Conservation (phyloP, 2,329 filamentous ascomycete genomes). For the Clathrospora elynae region DNA sequence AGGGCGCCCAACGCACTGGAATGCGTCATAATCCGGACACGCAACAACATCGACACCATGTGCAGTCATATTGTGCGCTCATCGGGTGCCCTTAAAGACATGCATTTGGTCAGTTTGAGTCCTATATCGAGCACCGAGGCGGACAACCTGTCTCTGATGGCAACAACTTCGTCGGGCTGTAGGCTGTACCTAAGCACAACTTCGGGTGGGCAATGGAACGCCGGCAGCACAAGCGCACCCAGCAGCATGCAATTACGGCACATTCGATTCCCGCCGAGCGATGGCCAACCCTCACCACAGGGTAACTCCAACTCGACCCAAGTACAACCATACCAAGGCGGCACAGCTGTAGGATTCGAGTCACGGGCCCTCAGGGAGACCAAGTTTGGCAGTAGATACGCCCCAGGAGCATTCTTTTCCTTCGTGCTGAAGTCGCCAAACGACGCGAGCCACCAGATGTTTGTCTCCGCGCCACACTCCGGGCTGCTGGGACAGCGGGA, state of each 20-base stretch:
- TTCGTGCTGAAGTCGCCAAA: conserved; percentile 70
- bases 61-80: conserved; percentile 83
- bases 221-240: conserved; percentile 69
- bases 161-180: conserved; percentile 86
- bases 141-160: conserved; percentile 84
- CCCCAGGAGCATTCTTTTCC: conserved; percentile 90
- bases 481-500: conserved; percentile 72
- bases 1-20: conserved; percentile 62
- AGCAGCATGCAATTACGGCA: conserved; percentile 98
- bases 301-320: conserved; percentile 34
- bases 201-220: conserved; percentile 67
- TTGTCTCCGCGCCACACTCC: conserved; percentile 85
- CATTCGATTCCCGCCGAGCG: conserved; percentile 84
- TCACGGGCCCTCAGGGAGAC: conserved; percentile 42
- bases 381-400: conserved; percentile 64
- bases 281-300: conserved; percentile 27
- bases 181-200: conserved; percentile 92
- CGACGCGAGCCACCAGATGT: conserved; percentile 69
- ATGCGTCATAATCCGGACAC: conserved; percentile 61
- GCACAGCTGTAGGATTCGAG: conserved; percentile 33
- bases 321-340: conserved; percentile 37
- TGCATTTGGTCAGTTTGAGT: conserved; percentile 81
- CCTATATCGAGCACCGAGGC: conserved; percentile 81
- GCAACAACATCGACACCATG: conserved; percentile 63
- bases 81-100: conserved; percentile 69